Evolutionary conservation across 345 rosid genomes (phyloP), one percentile per base, ranked within the genome.

Genomic region (Lepidium didymum): DNA sequence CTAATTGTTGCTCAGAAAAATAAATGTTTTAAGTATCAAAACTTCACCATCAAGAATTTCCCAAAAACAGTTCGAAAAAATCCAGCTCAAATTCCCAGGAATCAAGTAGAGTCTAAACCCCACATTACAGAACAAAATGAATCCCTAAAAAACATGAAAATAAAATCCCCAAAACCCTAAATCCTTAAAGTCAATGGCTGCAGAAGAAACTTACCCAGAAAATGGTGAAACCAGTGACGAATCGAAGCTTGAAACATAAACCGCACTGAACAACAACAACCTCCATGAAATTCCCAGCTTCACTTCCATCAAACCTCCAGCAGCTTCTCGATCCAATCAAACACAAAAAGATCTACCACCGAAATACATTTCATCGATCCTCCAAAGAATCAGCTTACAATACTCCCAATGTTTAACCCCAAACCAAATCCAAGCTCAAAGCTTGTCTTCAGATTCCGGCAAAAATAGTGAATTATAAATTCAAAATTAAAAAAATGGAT

Each of bases 211-310:
- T 81, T 46, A 90, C 98, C 85, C 81, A 75, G 68, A 79, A 80
- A 54, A 82, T 11, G 62, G 77, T 62, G 71, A 82, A 60, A 50
- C 19, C 44, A 25, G 42, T 46, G 38, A 63, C 73, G 49, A 87
- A 84, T 75, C 91, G 80, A 61, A 81, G 49, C 18, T 47, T 55
- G 35, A 69, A 37, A 44, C 77, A 79, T 61, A 84, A 65, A 67
- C 80, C 38, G 38, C 75, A 67, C 35, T 59, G 81, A 54, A 59
- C 46, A 50, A 59, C 46, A 50, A 75, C 31, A 67, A 79, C 51
- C 96, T 87, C 98, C 98, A 93, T 93, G 85, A 82, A 82, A 82
- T 47, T 74, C 49, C 62, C 36, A 68, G 72, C 76, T 74, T 65
- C 78, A 80, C 78, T 81, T 76, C 87, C 88, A 85, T 85, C 80